phyloP scores from a whole-genome alignment of 768 basidiomycete species.

The Hortiboletus campestris region DNA sequence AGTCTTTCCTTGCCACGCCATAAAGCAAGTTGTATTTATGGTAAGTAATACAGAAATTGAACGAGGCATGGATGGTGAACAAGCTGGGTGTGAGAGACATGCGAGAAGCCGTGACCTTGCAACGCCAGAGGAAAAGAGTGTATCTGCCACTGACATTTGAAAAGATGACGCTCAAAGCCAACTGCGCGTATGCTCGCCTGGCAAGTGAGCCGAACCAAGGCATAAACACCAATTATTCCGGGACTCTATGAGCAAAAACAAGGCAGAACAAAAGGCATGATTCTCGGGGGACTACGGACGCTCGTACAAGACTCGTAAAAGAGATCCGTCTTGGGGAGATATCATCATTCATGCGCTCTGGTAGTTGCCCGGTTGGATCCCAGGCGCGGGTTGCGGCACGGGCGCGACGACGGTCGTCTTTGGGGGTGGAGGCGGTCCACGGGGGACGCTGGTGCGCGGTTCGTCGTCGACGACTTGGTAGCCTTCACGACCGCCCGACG shows the following conservation, averaged over 20 bases:
- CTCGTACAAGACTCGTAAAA: too few relatives aligned
- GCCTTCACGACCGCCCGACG: conserved; percentile 49
- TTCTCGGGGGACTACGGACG: neutral
- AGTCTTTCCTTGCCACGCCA: too few relatives aligned
- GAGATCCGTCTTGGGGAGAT: too few relatives aligned
- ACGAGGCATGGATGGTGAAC: neutral
- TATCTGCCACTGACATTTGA: too few relatives aligned
- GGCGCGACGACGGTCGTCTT: conserved; percentile 13
- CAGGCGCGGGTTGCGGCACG: conserved; percentile 12
- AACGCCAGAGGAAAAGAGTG: too few relatives aligned
- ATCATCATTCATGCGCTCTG: conserved; percentile 25
- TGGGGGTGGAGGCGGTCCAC: conserved; percentile 15
- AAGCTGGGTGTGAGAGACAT: too few relatives aligned
- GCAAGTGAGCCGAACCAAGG: neutral
- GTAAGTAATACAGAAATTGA: neutral
- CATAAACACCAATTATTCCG: neutral
- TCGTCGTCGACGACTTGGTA: conserved; percentile 63
- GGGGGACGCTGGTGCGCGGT: conserved; percentile 17
- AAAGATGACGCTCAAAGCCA: too few relatives aligned
- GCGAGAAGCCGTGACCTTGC: too few relatives aligned
- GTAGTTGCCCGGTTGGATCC: conserved; percentile 24
- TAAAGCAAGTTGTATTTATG: neutral
- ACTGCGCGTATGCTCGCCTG: neutral
- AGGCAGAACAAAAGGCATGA: neutral
- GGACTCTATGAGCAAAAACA: neutral